Conservation (phyloP, 805 yeast genomes). For the Hanseniaspora pseudoguilliermondii region DNA sequence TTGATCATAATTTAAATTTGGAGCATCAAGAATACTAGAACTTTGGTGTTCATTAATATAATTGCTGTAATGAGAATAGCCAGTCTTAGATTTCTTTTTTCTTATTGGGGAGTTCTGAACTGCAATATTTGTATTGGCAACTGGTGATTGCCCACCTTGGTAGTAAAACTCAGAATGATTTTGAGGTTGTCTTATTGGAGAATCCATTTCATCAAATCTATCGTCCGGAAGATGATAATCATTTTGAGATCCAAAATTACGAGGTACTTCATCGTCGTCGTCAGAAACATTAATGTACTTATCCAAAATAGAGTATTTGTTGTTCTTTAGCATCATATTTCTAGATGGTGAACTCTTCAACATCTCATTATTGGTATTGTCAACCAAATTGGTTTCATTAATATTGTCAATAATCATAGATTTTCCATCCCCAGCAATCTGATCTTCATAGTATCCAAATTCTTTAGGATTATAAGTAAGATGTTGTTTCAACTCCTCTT, state of each 20-base stretch:
- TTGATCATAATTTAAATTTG: conserved; percentile 1
- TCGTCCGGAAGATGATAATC: not conserved
- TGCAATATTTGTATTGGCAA: not conserved
- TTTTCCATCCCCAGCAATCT: not conserved
- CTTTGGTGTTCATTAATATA: not conserved
- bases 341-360: not conserved
- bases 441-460: not conserved
- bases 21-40: conserved; percentile 5
- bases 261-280: not conserved
- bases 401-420: not conserved
- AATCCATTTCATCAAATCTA: not conserved
- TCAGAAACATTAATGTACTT: conserved; percentile 6
- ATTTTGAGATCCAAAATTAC: not conserved
- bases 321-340: not conserved
- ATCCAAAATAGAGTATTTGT: conserved; percentile 3
- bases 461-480: not conserved
- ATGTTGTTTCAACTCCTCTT: not conserved
- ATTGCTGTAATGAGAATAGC: not conserved
- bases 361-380: not conserved
- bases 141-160: conserved; percentile 3
- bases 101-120: conserved; percentile 8
- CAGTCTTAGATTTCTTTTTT: not conserved
- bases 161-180: not conserved
- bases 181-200: conserved; percentile 9
- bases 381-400: not conserved